Conservation (phyloP, 148 eudicot genomes). For the Rhododendron griersonianum region DNA sequence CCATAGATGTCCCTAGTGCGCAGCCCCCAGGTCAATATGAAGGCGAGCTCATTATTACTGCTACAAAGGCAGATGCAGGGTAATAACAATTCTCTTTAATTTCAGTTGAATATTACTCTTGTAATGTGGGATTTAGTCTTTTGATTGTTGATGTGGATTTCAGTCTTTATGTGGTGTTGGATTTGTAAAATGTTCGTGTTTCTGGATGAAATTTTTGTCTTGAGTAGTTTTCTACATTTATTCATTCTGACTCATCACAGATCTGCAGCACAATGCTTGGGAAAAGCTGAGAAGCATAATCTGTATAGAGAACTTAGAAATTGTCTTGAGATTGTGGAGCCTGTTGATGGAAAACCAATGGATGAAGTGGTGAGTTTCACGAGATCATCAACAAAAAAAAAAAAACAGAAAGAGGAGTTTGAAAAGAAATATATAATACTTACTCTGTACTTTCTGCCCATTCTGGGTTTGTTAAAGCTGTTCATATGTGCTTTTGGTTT, state of each 20-base stretch:
- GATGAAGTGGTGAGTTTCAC: constrained; percentile 66
- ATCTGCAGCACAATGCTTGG: constrained; percentile 47
- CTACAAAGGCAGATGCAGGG: constrained; percentile 78
- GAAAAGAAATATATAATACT: not conserved
- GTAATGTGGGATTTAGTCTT: constrained; percentile 8
- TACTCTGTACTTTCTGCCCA: not conserved
- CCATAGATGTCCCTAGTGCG: constrained; percentile 65
- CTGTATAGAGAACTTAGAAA: constrained; percentile 59
- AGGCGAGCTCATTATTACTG: constrained; percentile 74
- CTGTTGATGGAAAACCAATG: constrained; percentile 45
- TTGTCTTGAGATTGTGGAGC: constrained; percentile 76
- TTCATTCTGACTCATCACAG: constrained; percentile 47
- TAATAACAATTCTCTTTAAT: constrained; percentile 43
- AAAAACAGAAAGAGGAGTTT: not conserved
- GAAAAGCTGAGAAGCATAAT: constrained; percentile 69
- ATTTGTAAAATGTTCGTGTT: not conserved
- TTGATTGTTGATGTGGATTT: not conserved
- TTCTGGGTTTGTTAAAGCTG: constrained; percentile 6
- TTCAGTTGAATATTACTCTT: constrained; percentile 30
- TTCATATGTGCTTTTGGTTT: constrained; percentile 29
- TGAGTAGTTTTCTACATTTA: constrained; percentile 7
- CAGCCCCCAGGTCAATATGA: constrained; percentile 91
- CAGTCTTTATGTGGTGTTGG: constrained; percentile 7
- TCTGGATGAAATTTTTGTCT: not conserved
- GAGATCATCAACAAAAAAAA: not conserved